Evolutionary conservation across 768 basidiomycete genomes (phyloP).

Genomic region (Trametes elegans): DNA sequence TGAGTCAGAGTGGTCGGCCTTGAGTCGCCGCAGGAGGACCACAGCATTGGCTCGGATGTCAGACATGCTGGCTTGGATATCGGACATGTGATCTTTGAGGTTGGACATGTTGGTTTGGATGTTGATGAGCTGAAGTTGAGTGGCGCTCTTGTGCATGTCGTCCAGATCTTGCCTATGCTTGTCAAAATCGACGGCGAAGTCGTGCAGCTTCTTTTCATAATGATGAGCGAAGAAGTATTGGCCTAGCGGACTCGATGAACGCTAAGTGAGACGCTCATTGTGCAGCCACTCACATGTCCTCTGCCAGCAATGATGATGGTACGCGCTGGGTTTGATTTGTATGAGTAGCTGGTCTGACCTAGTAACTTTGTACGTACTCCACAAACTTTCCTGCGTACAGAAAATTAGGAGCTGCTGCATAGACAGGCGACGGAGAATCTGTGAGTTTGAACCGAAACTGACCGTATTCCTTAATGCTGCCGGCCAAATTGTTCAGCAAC

Average conservation of each 20-base stretch:
- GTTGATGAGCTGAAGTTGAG: not conserved
- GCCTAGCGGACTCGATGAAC: not conserved
- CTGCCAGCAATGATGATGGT: conserved; percentile 1
- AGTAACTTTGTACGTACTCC: not conserved
- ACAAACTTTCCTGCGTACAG: not conserved
- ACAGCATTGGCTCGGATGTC: no score
- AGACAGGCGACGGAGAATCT: no score
- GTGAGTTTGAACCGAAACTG: not conserved
- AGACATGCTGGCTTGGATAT: no score
- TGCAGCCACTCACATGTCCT: not conserved
- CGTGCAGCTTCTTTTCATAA: not conserved
- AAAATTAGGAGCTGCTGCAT: not conserved
- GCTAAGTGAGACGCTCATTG: not conserved
- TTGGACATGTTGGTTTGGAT: not conserved
- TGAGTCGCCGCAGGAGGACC: no score
- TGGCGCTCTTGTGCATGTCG: not conserved
- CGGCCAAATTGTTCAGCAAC: not conserved
- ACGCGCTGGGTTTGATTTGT: not conserved
- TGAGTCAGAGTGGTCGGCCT: no score
- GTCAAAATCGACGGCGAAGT: not conserved
- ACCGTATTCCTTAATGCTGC: conserved; percentile 1
- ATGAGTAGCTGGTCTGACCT: not conserved
- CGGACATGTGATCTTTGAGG: not conserved
- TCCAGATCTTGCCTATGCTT: not conserved
- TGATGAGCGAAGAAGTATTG: not conserved